These are phyloP conservation scores for Gryganskiella cystojenkinii DNA, from an alignment of 192 early-diverging fungal species.

Conservation along the genomic window DNA sequence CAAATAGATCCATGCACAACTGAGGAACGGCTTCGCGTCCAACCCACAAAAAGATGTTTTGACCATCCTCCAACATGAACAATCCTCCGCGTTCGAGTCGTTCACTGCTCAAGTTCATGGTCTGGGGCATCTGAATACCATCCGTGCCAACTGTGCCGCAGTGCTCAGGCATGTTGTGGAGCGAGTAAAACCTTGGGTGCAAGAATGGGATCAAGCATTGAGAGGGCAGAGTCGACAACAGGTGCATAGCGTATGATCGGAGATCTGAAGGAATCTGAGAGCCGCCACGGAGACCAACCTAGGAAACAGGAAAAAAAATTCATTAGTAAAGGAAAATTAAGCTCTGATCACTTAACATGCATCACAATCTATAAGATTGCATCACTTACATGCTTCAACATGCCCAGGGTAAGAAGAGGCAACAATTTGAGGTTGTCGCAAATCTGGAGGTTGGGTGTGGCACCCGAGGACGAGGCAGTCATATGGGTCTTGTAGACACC, in stretches of 20 bases:
- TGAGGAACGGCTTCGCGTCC: conserved; percentile 83
- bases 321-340: background rate
- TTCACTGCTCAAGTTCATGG: conserved; percentile 85
- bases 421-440: conserved; percentile 89
- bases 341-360: background rate
- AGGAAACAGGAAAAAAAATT: background rate
- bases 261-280: conserved; percentile 81
- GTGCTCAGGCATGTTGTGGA: conserved; percentile 81
- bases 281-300: conserved; percentile 69
- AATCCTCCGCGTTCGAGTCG: conserved; percentile 85
- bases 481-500: conserved; percentile 89
- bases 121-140: conserved; percentile 79
- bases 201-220: conserved; percentile 79
- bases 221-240: conserved; percentile 83
- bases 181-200: conserved; percentile 83
- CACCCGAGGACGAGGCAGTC: conserved; percentile 73
- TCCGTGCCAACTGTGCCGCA: conserved; percentile 64
- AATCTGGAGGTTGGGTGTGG: conserved; percentile 83
- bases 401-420: conserved; percentile 83
- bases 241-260: conserved; percentile 82
- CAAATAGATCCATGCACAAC: conserved; percentile 80
- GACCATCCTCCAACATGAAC: conserved; percentile 87
- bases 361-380: too few relatives aligned
- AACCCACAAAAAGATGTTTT: conserved; percentile 91
- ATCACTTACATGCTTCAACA: conserved; percentile 83